These are phyloP conservation scores for Cryphonectria naterciae DNA, from an alignment of 2,329 filamentous ascomycete species.

Conservation along the genomic window DNA sequence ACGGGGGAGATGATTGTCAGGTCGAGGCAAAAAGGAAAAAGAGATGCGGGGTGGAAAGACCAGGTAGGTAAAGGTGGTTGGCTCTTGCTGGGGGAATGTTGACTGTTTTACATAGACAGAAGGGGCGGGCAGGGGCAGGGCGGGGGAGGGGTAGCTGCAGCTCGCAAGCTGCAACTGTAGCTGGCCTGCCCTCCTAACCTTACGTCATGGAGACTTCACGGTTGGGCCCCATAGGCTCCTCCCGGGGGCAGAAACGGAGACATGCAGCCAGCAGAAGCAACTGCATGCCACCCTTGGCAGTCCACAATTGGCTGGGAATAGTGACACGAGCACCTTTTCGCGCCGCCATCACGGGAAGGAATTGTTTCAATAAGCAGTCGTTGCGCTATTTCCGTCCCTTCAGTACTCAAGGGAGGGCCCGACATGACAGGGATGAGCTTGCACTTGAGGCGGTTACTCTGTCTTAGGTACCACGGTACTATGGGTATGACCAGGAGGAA, in stretches of 20 bases:
- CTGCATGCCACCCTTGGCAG: slow-evolving; percentile 8
- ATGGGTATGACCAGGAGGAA: neutral
- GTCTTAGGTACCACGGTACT: neutral
- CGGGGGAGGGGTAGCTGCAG: slow-evolving; percentile 22
- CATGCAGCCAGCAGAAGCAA: neutral
- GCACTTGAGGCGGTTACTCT: neutral
- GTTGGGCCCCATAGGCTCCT: neutral
- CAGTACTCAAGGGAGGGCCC: neutral
- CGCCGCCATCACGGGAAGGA: slow-evolving; percentile 1
- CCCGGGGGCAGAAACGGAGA: slow-evolving; percentile 1
- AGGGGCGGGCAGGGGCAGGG: slow-evolving; percentile 2
- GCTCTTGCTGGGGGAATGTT: slow-evolving; percentile 9
- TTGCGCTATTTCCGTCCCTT: slow-evolving; percentile 9
- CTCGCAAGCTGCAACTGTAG: slow-evolving; percentile 1
- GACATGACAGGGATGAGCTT: neutral
- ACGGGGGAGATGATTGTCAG: neutral
- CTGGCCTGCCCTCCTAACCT: neutral
- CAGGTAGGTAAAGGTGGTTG: neutral
- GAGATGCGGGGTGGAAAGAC: neutral
- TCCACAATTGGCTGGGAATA: slow-evolving; percentile 18
- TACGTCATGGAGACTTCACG: slow-evolving; percentile 13
- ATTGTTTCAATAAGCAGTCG: slow-evolving; percentile 7
- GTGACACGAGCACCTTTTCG: neutral
- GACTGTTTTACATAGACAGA: slow-evolving; percentile 15
- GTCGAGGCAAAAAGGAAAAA: neutral